phyloP scores from a whole-genome alignment of 257 asterid species.

The Paraleonurus japonicus region DNA sequence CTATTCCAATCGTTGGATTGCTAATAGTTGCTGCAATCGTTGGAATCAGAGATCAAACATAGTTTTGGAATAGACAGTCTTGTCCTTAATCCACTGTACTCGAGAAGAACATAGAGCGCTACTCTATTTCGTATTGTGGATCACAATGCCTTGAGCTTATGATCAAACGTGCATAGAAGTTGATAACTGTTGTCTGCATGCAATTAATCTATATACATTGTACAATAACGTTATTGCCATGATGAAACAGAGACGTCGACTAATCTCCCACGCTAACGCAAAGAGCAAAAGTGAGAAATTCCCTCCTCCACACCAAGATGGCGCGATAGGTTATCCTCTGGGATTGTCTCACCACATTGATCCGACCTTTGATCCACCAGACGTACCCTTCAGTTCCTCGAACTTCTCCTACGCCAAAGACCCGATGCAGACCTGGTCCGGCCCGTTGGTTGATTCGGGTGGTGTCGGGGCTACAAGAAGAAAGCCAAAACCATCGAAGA shows the following conservation, averaged over 20 bases:
- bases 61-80: not conserved
- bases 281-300: constrained; percentile 90
- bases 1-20: not conserved
- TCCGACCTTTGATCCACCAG: constrained; percentile 59
- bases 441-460: constrained; percentile 66
- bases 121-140: too few relatives aligned
- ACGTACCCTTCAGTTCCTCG: constrained; percentile 67
- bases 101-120: too few relatives aligned
- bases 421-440: constrained; percentile 82
- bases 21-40: not conserved
- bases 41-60: not conserved
- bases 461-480: constrained; percentile 43
- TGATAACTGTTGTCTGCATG: not conserved
- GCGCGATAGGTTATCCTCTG: constrained; percentile 65
- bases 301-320: constrained; percentile 91
- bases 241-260: constrained; percentile 62
- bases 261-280: constrained; percentile 73
- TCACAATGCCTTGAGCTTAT: not conserved
- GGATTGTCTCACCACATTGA: constrained; percentile 61
- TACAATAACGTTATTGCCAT: not conserved
- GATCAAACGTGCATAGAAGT: not conserved
- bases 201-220: not conserved
- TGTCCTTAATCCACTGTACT: not conserved
- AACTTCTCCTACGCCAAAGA: constrained; percentile 76
- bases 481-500: constrained; percentile 55